Percentiles rank a stretch among this genome's conserved stretches.
phyloP scores from a whole-genome alignment of 768 basidiomycete species.

The Trametes cinnabarina region DNA sequence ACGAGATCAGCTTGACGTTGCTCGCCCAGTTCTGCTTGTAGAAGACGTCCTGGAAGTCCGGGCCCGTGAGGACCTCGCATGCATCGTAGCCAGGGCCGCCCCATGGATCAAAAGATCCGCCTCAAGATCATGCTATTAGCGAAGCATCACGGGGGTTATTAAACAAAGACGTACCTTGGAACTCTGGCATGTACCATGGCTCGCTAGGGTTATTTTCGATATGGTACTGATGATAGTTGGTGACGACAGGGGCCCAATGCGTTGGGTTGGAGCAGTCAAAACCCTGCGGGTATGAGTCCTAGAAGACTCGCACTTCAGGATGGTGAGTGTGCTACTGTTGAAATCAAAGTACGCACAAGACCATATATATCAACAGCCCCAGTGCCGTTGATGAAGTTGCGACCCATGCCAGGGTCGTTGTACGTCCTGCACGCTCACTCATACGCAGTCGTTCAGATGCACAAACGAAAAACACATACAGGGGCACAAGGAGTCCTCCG shows the following conservation, averaged over 20 bases:
- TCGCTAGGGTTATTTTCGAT: slow-evolving; percentile 43
- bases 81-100: slow-evolving; percentile 71
- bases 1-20: slow-evolving; percentile 79
- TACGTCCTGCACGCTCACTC: slow-evolving; percentile 26
- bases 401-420: slow-evolving; percentile 27
- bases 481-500: slow-evolving; percentile 42
- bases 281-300: slow-evolving; percentile 74
- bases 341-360: too few relatives aligned
- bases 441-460: too few relatives aligned
- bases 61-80: slow-evolving; percentile 65
- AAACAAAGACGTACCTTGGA: slow-evolving; percentile 2
- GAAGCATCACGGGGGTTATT: too few relatives aligned
- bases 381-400: slow-evolving; percentile 31
- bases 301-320: too few relatives aligned
- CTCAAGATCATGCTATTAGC: not conserved
- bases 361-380: slow-evolving; percentile 33
- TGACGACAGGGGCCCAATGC: slow-evolving; percentile 60
- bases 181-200: slow-evolving; percentile 70
- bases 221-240: slow-evolving; percentile 68
- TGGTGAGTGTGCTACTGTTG: too few relatives aligned
- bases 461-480: slow-evolving; percentile 17
- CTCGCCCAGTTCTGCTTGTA: slow-evolving; percentile 75
- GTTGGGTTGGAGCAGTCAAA: slow-evolving; percentile 80
- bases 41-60: slow-evolving; percentile 77
- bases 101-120: slow-evolving; percentile 81